These are phyloP conservation scores for Suillus subaureus DNA, from an alignment of 768 basidiomycete genomes.

Conservation along the genomic window DNA sequence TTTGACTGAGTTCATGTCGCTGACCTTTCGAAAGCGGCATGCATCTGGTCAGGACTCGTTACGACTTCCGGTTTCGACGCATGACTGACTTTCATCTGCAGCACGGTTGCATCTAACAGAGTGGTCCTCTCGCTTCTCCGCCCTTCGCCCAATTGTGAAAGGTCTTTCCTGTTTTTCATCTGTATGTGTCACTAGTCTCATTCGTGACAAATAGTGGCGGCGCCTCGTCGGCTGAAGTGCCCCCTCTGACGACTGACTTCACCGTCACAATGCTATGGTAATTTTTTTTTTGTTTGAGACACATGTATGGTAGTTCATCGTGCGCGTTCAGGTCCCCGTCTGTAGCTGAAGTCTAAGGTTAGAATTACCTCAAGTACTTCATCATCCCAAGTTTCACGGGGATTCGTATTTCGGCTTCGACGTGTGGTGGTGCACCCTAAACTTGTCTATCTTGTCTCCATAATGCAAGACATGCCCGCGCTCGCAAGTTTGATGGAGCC, in stretches of 20 bases:
- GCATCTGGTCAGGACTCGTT: constrained; percentile 1
- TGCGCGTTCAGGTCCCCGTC: neutral
- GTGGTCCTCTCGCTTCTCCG: neutral
- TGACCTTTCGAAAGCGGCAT: neutral
- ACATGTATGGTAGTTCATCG: neutral
- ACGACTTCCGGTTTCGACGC: neutral
- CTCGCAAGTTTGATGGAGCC: no score
- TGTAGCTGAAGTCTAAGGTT: neutral
- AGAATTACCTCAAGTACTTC: neutral
- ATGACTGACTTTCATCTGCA: neutral
- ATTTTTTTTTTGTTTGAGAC: neutral
- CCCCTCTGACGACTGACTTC: neutral
- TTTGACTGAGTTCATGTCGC: neutral
- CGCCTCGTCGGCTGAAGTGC: neutral
- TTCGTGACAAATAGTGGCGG: neutral
- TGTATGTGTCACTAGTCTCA: neutral
- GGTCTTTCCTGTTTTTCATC: neutral
- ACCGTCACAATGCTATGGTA: neutral
- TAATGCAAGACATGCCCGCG: no score
- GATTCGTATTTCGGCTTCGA: neutral
- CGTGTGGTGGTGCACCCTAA: neutral
- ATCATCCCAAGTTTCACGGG: neutral
- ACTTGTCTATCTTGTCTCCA: no score
- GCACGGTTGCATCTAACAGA: neutral
- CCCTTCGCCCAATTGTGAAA: neutral